Evolutionary conservation across 768 basidiomycete genomes (phyloP).

Genomic region (Glaciozyma martinii): DNA sequence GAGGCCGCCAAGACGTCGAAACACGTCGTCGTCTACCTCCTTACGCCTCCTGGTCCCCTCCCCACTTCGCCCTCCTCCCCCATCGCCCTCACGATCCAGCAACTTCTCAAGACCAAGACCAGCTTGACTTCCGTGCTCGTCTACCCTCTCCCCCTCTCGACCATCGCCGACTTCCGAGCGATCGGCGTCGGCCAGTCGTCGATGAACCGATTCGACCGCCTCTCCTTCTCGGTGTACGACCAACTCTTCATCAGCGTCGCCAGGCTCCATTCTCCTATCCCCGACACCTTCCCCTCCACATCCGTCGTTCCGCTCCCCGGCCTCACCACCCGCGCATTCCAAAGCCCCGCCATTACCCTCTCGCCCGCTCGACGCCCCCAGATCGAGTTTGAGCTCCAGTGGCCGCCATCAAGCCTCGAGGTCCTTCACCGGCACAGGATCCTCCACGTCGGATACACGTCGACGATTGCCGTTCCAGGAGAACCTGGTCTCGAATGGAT

Average conservation of each 20-base stretch:
- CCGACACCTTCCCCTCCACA: slow-evolving; percentile 29
- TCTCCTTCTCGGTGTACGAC: slow-evolving; percentile 26
- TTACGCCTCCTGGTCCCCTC: slow-evolving; percentile 1
- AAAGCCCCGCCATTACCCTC: slow-evolving; percentile 21
- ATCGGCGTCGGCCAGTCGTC: neutral
- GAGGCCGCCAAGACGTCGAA: slow-evolving; percentile 9
- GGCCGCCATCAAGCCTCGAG: slow-evolving; percentile 21
- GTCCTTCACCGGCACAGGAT: slow-evolving; percentile 26
- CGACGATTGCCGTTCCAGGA: neutral
- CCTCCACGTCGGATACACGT: slow-evolving; percentile 22
- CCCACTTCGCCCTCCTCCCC: slow-evolving; percentile 6
- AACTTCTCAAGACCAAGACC: slow-evolving; percentile 4
- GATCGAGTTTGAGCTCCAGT: slow-evolving; percentile 20
- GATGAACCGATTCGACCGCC: neutral
- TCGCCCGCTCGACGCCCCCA: slow-evolving; percentile 3
- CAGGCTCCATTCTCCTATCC: slow-evolving; percentile 10
- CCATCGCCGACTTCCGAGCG: neutral
- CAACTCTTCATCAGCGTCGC: slow-evolving; percentile 18
- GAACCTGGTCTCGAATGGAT: slow-evolving; percentile 17
- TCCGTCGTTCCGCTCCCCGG: neutral
- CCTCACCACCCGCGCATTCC: slow-evolving; percentile 9
- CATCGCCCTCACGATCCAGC: slow-evolving; percentile 14
- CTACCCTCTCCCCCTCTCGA: slow-evolving; percentile 10
- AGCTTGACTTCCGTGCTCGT: neutral
- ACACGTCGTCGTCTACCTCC: slow-evolving; percentile 23